phyloP scores from a whole-genome alignment of 352 stramenopile species.

The Chrysophaeum taylorii region DNA sequence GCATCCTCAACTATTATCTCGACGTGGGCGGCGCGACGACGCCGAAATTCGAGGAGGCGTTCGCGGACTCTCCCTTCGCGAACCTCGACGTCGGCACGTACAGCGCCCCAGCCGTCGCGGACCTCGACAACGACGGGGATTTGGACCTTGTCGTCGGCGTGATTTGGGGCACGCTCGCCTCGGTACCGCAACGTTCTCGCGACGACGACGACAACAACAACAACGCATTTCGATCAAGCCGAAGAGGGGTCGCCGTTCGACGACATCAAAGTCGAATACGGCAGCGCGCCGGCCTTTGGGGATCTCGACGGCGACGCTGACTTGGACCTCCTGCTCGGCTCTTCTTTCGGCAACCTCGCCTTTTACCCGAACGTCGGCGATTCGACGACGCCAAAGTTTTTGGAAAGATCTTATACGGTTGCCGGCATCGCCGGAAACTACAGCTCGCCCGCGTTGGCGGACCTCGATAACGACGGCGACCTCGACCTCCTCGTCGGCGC shows the following conservation, averaged over 20 bases:
- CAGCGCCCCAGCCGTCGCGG: background rate
- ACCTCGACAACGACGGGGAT: background rate
- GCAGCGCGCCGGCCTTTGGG: background rate
- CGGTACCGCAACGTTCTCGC: no score
- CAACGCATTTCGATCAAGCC: no score
- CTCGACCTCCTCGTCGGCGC: background rate
- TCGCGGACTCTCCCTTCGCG: background rate
- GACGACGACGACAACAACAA: no score
- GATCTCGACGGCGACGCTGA: constrained; percentile 2
- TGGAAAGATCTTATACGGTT: no score
- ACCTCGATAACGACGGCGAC: background rate
- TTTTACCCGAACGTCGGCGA: background rate
- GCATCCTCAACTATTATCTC: background rate
- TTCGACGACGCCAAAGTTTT: background rate
- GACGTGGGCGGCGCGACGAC: background rate
- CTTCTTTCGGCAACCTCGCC: background rate
- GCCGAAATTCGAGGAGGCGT: background rate
- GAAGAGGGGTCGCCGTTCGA: no score
- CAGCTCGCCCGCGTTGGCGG: background rate
- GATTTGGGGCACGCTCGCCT: background rate
- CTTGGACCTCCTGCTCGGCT: background rate
- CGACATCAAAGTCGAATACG: background rate
- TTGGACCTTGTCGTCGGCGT: background rate
- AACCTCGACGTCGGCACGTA: background rate
- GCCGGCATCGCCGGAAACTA: no score